Percentiles rank a stretch among this genome's conserved stretches.
Conservation (phyloP, 2,329 filamentous ascomycete genomes). For the Tolypocladium amazonense region DNA sequence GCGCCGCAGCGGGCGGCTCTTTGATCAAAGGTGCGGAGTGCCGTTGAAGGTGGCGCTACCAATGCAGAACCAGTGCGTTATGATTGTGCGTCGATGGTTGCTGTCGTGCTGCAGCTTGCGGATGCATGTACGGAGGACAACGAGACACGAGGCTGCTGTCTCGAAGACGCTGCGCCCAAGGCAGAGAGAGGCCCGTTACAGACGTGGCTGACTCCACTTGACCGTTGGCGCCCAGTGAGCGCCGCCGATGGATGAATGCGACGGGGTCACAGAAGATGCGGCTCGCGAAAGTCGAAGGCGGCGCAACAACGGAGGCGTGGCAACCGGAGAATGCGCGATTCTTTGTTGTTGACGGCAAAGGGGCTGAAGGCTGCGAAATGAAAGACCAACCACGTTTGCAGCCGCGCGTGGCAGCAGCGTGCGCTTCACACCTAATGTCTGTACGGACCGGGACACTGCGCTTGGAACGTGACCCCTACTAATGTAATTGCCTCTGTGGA, state of each 20-base stretch:
- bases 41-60: background rate
- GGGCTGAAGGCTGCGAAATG: background rate
- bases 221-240: background rate
- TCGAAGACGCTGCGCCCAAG: background rate
- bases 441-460: background rate
- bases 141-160: background rate
- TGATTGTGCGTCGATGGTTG: background rate
- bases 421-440: background rate
- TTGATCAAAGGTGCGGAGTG: background rate
- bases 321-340: background rate
- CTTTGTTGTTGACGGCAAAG: too few species aligned
- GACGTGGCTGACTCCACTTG: background rate
- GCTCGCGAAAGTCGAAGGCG: background rate
- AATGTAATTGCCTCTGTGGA: background rate
- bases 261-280: background rate
- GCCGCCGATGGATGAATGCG: background rate
- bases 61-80: background rate
- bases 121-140: background rate
- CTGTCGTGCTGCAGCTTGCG: background rate
- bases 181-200: background rate
- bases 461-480: background rate
- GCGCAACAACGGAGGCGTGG: background rate
- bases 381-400: background rate
- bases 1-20: background rate
- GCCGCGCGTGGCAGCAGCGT: background rate